Evolutionary conservation across 495 filamentous ascomycete species (phyloP), one percentile per base, ranked within the genome.

Genomic region (Penicillium ucsense): DNA sequence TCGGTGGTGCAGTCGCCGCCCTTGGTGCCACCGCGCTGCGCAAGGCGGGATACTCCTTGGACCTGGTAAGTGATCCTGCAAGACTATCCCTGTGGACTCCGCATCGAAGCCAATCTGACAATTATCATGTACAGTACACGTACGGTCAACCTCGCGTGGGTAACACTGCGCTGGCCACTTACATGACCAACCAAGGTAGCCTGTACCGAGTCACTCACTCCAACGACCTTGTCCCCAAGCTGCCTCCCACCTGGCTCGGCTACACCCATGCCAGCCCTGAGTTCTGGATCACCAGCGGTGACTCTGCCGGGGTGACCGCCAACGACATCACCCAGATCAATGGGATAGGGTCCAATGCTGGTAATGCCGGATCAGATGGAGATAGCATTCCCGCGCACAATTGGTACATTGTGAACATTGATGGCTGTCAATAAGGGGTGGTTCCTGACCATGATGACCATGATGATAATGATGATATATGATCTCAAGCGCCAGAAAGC

Each of bases 121-220:
- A 20, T 20, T 20, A 27, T 29, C 32, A 29, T 4, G 6, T 6
- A 5, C 43, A 83, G 61, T 86, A 84, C 62, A 82, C 78, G 5
- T 88, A 77, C 59, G 86, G 83, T 49, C 68, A 76, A 31, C 86
- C 86, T 3, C 82, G 82, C 30, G 74, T 86, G 4, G 86, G 84
- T 42, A 81, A 81, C 51, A 27, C 51, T 6, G 71, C 67, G 10
- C 66, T 86, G 51, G 76, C 72, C 34, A 53, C 63, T 28, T 82
- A 76, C 54, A 69, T 88, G 57, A 74, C 71, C 0, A 47, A 54
- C 20, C 77, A 82, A 36, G 60, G 60, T 30, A 47, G 40, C 35
- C 56, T 79, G 51, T 86, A 68, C 67, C 78, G 86, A 50, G 69
- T 84, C 31, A 89, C 86, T 3, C 82, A 89, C 56, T 55, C 58